phyloP scores from a whole-genome alignment of 208 protist species.

The Acanthamoeba culbertsoni region DNA sequence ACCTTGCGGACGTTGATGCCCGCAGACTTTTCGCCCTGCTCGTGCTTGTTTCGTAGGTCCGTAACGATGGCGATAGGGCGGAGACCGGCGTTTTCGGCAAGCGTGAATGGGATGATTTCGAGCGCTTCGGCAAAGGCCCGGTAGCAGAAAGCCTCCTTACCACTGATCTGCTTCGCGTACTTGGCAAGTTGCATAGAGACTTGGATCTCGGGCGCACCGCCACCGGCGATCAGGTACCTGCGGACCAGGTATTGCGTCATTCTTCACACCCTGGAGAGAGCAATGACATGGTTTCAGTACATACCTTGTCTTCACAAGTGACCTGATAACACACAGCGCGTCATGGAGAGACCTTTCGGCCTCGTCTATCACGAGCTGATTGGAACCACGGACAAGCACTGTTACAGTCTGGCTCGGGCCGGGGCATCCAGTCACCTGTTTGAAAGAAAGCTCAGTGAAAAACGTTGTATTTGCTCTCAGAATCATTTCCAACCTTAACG shows the following conservation, averaged over 20 bases:
- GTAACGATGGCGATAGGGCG: conserved; percentile 97
- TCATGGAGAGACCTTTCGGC: conserved; percentile 98
- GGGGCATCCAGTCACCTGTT: conserved; percentile 91
- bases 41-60: conserved; percentile 95
- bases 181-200: conserved; percentile 90
- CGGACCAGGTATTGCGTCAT: background rate
- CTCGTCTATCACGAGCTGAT: conserved; percentile 97
- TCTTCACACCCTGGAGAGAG: too few relatives aligned
- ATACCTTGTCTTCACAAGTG: conserved; percentile 96
- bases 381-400: conserved; percentile 95
- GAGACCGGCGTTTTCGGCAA: conserved; percentile 99
- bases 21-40: conserved; percentile 84
- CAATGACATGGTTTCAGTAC: too few relatives aligned
- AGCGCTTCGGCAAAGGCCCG: conserved; percentile 96
- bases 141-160: conserved; percentile 93
- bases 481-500: conserved; percentile 35
- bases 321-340: conserved; percentile 99
- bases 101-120: conserved; percentile 98
- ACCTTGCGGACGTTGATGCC: conserved; percentile 96
- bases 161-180: conserved; percentile 89
- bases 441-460: conserved; percentile 56
- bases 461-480: too few relatives aligned
- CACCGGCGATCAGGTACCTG: conserved; percentile 90
- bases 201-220: conserved; percentile 97
- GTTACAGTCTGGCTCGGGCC: conserved; percentile 93